Evolutionary conservation across 331 rosid genomes (phyloP).

Genomic region (Dryas integrifolia): DNA sequence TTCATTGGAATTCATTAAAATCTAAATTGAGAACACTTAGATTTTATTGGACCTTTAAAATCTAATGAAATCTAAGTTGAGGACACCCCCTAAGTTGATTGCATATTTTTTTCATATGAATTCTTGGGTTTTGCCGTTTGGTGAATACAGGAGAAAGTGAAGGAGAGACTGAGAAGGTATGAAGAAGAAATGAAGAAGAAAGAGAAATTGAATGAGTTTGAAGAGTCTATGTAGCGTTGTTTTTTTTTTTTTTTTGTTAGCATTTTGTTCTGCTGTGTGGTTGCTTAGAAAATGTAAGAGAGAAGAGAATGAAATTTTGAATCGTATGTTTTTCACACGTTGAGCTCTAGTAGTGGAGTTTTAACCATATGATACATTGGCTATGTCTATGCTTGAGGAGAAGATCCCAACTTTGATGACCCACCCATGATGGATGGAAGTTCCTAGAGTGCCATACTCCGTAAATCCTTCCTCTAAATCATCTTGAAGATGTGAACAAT

Average conservation of each 20-base stretch:
- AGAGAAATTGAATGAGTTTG: slow-evolving; percentile 39
- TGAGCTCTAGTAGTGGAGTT: no score
- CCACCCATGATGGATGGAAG: not conserved
- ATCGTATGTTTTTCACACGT: not conserved
- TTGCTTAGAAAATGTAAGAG: slow-evolving; percentile 4
- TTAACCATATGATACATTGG: no score
- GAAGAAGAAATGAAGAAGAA: slow-evolving; percentile 42
- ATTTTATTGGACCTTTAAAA: no score
- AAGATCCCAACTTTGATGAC: not conserved
- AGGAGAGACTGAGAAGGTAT: slow-evolving; percentile 43
- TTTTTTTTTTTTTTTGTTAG: no score
- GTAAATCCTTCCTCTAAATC: no score
- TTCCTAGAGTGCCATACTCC: no score
- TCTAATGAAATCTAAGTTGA: no score
- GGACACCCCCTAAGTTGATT: not conserved
- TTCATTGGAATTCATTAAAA: no score
- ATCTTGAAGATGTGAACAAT: no score
- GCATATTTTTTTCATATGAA: not conserved
- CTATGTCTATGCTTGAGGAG: not conserved
- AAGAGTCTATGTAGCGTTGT: slow-evolving; percentile 36
- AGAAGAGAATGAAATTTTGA: not conserved
- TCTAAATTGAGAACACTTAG: no score
- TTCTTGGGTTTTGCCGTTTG: not conserved
- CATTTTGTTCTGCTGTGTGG: not conserved
- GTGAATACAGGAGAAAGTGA: slow-evolving; percentile 47